Base-by-base conservation (phyloP, 1,284 basidiomycete species). In the Cutaneotrichosporon cavernicola region DNA sequence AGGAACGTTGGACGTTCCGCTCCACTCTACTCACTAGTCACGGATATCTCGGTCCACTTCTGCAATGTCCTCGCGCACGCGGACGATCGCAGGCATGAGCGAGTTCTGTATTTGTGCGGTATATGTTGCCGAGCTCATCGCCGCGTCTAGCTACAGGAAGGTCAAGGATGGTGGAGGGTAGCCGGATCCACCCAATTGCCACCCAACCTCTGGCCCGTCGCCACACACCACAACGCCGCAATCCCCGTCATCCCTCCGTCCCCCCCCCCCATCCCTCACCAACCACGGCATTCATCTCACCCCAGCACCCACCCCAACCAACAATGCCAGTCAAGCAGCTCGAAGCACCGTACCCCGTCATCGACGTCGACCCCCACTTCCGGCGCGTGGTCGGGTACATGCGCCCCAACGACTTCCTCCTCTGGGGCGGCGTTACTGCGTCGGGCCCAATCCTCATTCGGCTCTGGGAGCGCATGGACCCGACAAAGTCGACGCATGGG, bases 321-420 rank as follows among this genome's bases (percentile, higher is more conserved):
- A 63, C 58, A 43, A 90, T 91, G 88, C 87, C 87, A 65, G 82
- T 86, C 80, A 90, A 89, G 81, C 83, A 87, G 74, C 83, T 88
- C 65, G 83, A 85, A 72, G 87, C 88, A 30, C 86, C 87, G 32
- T 92, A 88, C 81, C 91, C 90, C 58, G 88, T 92, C 81, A 89
- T 95, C 81, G 95, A 97, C 81, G 83, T 87, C 3, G 97, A 99
- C 84, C 96, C 96, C 22, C 91, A 97, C 84, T 89, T 90, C 46
- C 83, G 83, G 47, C 88, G 97, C 55, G 96, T 99, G 49, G 83
- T 99, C 36, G 84, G 90, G 69, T 97, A 96, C 83, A 88, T 98
- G 82, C 87, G 97, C 50, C 84, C 87, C 14, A 89, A 89, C 8
- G 97, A 99, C 84, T 94, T 92, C 83, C 89, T 85, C 22, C 82